A percentile compares a stretch with the other conserved stretches of the same genome.
These are phyloP conservation scores for Aspergillus thermomutatus DNA, from an alignment of 2,329 filamentous ascomycete genomes.

Conservation along the genomic window DNA sequence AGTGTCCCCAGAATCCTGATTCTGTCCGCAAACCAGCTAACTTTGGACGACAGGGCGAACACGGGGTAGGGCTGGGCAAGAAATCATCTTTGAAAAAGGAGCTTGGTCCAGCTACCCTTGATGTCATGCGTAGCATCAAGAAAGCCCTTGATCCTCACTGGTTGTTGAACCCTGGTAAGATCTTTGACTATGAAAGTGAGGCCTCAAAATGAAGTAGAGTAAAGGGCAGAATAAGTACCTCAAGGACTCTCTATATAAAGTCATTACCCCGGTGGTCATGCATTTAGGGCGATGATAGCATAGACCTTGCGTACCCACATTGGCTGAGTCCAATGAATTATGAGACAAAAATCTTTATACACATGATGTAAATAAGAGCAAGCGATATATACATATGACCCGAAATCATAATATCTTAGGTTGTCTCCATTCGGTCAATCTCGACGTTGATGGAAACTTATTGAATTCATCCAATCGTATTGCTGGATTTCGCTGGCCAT, in stretches of 20 bases:
- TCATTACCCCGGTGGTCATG: too few relatives aligned
- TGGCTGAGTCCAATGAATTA: too few relatives aligned
- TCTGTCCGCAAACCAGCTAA: conserved; percentile 1
- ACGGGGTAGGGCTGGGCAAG: conserved; percentile 82
- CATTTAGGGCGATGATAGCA: neutral
- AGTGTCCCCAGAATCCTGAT: conserved; percentile 3
- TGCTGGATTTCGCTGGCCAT: neutral
- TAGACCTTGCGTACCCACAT: neutral
- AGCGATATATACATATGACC: too few relatives aligned
- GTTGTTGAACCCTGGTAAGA: conserved; percentile 91
- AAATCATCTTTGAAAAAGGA: conserved; percentile 76
- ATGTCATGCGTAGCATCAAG: conserved; percentile 82
- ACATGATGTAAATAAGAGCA: neutral
- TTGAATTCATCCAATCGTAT: neutral
- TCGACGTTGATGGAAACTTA: too few relatives aligned
- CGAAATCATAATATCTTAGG: too few relatives aligned
- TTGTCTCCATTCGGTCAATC: too few relatives aligned
- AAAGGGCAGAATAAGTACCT: neutral
- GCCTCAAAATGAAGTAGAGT: conserved; percentile 1
- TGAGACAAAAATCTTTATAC: neutral
- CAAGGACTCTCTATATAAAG: too few relatives aligned
- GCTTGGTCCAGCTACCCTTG: conserved; percentile 74
- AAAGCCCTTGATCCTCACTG: conserved; percentile 76
- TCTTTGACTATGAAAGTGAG: conserved; percentile 62
- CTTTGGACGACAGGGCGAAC: conserved; percentile 58